Evolutionary conservation across 139 green algal species (phyloP).

Genomic region (Marvania coccoides): DNA sequence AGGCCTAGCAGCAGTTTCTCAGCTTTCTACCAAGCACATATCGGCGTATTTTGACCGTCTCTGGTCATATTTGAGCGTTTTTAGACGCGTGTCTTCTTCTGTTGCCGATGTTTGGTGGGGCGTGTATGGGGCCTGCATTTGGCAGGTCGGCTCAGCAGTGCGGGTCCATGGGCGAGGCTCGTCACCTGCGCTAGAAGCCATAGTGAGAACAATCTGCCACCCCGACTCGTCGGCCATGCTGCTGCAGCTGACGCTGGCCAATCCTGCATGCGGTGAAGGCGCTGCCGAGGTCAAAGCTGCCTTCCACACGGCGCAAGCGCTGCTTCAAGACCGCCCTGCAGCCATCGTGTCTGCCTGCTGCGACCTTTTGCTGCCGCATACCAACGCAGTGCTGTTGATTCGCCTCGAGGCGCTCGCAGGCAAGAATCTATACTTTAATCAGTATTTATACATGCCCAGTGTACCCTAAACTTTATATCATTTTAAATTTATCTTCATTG

Average conservation of each 20-base stretch:
- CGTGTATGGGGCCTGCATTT: neutral
- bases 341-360: conserved; percentile 12
- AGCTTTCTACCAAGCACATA: too few relatives aligned
- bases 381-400: neutral
- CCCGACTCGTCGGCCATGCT: conserved; percentile 9
- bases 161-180: neutral
- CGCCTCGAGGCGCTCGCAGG: conserved; percentile 12
- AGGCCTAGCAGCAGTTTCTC: neutral
- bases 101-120: conserved; percentile 7
- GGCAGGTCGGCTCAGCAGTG: neutral
- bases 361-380: conserved; percentile 10
- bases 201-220: conserved; percentile 4
- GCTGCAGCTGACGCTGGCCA: neutral
- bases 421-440: neutral
- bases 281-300: neutral
- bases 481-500: neutral
- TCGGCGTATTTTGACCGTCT: neutral
- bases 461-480: neutral
- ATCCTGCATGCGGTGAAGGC: neutral
- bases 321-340: neutral
- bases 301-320: neutral
- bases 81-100: neutral
- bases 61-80: neutral
- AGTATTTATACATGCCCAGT: neutral
- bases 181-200: neutral